phyloP scores from a whole-genome alignment of 2,329 filamentous ascomycete genomes.

The Aspergillus fructus region DNA sequence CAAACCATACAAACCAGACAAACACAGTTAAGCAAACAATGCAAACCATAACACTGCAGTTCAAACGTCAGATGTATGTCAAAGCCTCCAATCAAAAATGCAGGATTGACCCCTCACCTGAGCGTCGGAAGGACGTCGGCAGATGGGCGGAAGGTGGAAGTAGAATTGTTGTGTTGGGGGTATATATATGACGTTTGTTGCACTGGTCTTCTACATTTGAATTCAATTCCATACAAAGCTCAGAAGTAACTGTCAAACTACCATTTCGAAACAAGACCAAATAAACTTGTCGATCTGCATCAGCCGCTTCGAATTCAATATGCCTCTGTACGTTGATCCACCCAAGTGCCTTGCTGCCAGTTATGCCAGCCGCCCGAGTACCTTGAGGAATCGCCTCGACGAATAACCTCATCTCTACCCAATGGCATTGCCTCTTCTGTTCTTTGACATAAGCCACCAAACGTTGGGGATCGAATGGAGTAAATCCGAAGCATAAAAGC shows the following conservation, averaged over 20 bases:
- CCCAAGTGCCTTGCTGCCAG: neutral
- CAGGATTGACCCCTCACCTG: slow-evolving; percentile 5
- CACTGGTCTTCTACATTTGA: neutral
- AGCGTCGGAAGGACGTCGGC: neutral
- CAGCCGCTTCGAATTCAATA: slow-evolving; percentile 1
- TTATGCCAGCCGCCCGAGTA: neutral
- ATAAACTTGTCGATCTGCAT: neutral
- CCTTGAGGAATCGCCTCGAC: neutral
- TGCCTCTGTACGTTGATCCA: slow-evolving; percentile 22
- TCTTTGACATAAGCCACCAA: neutral
- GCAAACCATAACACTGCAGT: slow-evolving; percentile 12
- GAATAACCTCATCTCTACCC: neutral
- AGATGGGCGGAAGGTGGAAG: neutral
- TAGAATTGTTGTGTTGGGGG: neutral
- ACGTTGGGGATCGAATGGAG: too few species aligned
- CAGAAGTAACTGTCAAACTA: neutral
- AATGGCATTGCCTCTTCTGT: neutral
- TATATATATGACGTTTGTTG: neutral
- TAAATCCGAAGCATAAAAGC: too few species aligned
- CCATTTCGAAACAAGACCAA: neutral
- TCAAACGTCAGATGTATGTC: slow-evolving; percentile 1
- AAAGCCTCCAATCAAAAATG: slow-evolving; percentile 3
- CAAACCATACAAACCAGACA: slow-evolving; percentile 25
- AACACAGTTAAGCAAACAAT: slow-evolving; percentile 11
- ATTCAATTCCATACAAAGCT: neutral